Percentiles rank a stretch among this genome's conserved stretches.
Conservation (phyloP, 371 early-diverging fungal species). For the Zancudomyces culisetae region DNA sequence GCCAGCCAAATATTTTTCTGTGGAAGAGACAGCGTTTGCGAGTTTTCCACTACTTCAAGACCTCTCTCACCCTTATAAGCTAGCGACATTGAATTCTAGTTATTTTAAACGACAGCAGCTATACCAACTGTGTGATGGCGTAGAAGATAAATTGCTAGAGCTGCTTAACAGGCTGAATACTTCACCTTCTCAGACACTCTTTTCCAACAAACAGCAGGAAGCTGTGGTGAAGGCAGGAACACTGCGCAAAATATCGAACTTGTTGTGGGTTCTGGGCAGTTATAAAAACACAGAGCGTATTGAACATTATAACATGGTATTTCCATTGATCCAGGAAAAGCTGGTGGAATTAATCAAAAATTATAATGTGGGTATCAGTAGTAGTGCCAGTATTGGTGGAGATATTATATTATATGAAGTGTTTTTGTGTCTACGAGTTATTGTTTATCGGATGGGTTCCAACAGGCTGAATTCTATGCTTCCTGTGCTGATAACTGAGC, state of each 20-base stretch:
- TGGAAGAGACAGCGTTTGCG: background rate
- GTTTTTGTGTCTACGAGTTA: constrained; percentile 59
- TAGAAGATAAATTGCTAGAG: constrained; percentile 57
- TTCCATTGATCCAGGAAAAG: constrained; percentile 74
- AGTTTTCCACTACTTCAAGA: background rate
- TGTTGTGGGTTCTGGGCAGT: constrained; percentile 45
- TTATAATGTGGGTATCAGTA: too few relatives aligned
- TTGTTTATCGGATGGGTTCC: constrained; percentile 56
- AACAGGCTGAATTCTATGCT: constrained; percentile 65
- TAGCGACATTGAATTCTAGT: background rate
- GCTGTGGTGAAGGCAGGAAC: constrained; percentile 39
- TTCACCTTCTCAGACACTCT: constrained; percentile 36
- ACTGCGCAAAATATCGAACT: constrained; percentile 55
- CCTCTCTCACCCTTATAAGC: background rate
- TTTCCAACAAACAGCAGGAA: constrained; percentile 69
- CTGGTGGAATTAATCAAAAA: constrained; percentile 69
- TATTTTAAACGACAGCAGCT: constrained; percentile 44
- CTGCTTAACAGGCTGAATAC: constrained; percentile 39
- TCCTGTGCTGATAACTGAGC: constrained; percentile 75
- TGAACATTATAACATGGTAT: constrained; percentile 58
- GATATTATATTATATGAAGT: constrained; percentile 53
- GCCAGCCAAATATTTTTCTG: constrained; percentile 30
- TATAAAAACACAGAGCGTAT: constrained; percentile 40
- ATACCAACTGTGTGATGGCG: constrained; percentile 21
- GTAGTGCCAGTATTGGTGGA: background rate